Conservation (phyloP, 352 stramenopile species). For the Phytophthora nicotianae region DNA sequence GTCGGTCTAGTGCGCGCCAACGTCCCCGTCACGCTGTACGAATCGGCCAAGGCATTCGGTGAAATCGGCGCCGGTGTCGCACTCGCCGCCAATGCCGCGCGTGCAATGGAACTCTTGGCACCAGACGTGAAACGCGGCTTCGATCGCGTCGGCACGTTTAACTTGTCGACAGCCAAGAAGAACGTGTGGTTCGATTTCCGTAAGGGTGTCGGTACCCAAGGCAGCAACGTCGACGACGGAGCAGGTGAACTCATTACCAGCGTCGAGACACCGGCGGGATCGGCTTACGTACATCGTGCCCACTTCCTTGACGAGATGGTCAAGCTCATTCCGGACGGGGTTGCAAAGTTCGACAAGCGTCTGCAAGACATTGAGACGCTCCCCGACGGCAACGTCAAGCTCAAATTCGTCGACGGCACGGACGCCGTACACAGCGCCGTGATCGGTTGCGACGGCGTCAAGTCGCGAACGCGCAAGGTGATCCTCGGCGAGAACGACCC, state of each 20-base stretch:
- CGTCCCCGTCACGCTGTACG: constrained; percentile 38
- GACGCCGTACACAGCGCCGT: constrained; percentile 40
- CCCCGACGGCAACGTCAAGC: constrained; percentile 37
- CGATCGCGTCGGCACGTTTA: constrained; percentile 44
- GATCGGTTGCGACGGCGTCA: constrained; percentile 38
- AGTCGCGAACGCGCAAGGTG: constrained; percentile 37
- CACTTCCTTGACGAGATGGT: constrained; percentile 42
- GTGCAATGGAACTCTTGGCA: constrained; percentile 36
- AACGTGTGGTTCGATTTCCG: constrained; percentile 45
- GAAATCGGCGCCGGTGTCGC: constrained; percentile 40
- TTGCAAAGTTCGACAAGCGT: constrained; percentile 39
- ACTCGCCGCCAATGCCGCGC: constrained; percentile 29
- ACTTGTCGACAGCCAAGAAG: constrained; percentile 38
- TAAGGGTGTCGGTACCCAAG: constrained; percentile 35
- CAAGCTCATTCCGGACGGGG: constrained; percentile 31
- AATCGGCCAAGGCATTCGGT: constrained; percentile 37
- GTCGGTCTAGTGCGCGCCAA: constrained; percentile 29
- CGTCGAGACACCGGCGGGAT: constrained; percentile 34
- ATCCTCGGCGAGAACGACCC: constrained; percentile 36
- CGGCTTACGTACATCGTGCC: constrained; percentile 40
- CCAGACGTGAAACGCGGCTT: constrained; percentile 37
- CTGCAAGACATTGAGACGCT: constrained; percentile 39
- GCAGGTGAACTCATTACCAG: constrained; percentile 35
- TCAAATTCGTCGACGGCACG: constrained; percentile 37
- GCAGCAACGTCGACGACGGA: constrained; percentile 22